Base-by-base conservation (phyloP, 2,329 filamentous ascomycete species). In the Neoscytalidium dimidiatum region DNA sequence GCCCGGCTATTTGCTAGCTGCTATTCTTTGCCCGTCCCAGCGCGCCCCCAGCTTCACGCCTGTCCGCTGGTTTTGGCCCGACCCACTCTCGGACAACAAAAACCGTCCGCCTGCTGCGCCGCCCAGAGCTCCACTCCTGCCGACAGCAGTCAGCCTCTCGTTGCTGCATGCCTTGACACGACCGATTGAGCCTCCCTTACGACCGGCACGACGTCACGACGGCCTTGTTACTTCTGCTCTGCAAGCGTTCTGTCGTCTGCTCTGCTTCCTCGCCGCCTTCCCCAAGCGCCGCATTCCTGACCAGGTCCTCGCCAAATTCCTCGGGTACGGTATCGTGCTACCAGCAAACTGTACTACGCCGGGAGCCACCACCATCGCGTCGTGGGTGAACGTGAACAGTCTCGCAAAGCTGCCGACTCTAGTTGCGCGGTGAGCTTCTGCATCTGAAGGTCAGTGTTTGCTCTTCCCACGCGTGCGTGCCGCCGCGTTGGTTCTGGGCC, bases 141-240 rank as follows among this genome's bases (percentile, higher is more conserved):
- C 43, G 46, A 38, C 26, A 43, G 26, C 53, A 49, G 58, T 60
- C 56, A 49, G 58, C 41, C 62, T 56, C 41, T 60, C 53, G 63
- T 56, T 56, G 63, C 62, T 64, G 62, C 63, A 57, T 64, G 62
- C 49, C 62, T 57, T 64, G 62, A 62, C 41, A 49, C 62, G 67
- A 67, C 60, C 51, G 67, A 68, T 76, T 73, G 73, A 77, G 71
- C 72, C 71, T 71, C 67, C 70, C 73, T 77, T 66, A 77, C 75
- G 75, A 77, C 72, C 71, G 73, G 74, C 71, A 78, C 76, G 76
- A 78, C 72, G 60, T 77, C 67, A 78, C 76, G 75, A 78, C 73
- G 71, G 72, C 75, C 75, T 74, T 74, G 69, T 71, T 64, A 68
- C 65, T 74, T 73, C 70, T 75, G 75, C 75, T 75, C 77, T 78